Base-by-base conservation (phyloP, 257 asterid species). In the Plantago elongata region DNA sequence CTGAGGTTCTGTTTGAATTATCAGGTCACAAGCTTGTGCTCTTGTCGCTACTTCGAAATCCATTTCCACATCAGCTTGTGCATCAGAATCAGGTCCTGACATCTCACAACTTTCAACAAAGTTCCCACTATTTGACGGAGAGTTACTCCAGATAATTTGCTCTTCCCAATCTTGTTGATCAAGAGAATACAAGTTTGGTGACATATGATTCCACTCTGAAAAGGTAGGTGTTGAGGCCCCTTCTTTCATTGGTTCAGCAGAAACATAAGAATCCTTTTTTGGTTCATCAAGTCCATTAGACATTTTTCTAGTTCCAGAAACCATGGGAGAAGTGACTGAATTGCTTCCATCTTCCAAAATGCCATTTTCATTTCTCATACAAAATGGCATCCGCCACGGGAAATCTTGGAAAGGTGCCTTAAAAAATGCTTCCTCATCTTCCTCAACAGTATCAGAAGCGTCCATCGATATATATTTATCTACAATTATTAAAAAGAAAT, bases 111-210 rank as follows among this genome's bases (percentile, higher is more conserved):
- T 80, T 78, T 93, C 97, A 14, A 79, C 79, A 72, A 77, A 65
- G 75, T 68, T 75, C 54, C 66, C 81, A 76, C 73, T 63, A 47
- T 68, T 64, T 40, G 76, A 72, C 27, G 97, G 95, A 60, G 99
- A 84, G 74, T 77, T 78, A 66, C 81, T 79, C 99, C 99, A 93
- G 71, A 87, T 78, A 75, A 93, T 89, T 70, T 72, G 77, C 72
- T 89, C 97, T 76, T 93, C 99, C 99, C 99, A 93, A 70, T 93
- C 87, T 74, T 84, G 83, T 77, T 93, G 99, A 66, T 87, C 97
- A 75, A 93, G 85, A 60, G 95, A 90, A 71, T 77, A 79, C 61
- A 84, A 81, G 43, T 85, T 75, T 22, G 84, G 65, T 40, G 85
- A 74, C 51, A 73, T 72, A 13, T 74, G 67, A 57, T 70, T 75